Base-by-base conservation (phyloP, 257 asterid genomes). In the Gentiana straminea region DNA sequence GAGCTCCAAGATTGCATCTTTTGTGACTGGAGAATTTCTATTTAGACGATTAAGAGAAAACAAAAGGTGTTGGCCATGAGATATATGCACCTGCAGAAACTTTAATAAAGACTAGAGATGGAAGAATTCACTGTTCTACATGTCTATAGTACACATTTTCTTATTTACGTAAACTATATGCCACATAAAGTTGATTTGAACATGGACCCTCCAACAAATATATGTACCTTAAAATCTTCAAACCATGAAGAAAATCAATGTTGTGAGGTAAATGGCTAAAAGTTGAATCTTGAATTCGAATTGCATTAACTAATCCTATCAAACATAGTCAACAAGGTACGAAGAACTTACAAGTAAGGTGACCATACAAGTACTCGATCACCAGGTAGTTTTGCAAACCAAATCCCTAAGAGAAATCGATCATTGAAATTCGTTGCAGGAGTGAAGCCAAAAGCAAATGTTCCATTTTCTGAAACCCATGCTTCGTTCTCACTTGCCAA, bases 321-420 rank as follows among this genome's bases (percentile, higher is more conserved):
- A 24, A 24, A 24, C 24, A 24, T 24, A 24, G 24, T 24, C 24
- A 24, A 24, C 24, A 24, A 24, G 24, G 24, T 24, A 24, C 43
- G 68, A n/a, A 41, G 8, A 13, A 71, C 97, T 80, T 76, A 86
- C 97, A 68, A 68, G 49, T 74, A 70, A 12, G 91, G 71, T 0
- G 96, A 78, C 97, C 97, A 90, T 69, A 84, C 97, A 12, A 86
- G 59, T 12, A 80, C 75, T 48, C 75, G 80, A 70, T 86, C 94
- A 6, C 84, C 93, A 3, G 94, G 94, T 35, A 90, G 75, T 39
- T 77, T 79, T 0, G 82, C 82, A 60, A 84, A 90, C 97, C 97
- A 90, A 54, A 90, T 76, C 35, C 79, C 86, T 73, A 90, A 56
- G 32, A 52, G 82, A 68, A 82, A 84, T 49, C 51, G 73, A 15